These are phyloP conservation scores for Eudorina sp. DNA, from an alignment of 139 green algal genomes.

Conservation along the genomic window DNA sequence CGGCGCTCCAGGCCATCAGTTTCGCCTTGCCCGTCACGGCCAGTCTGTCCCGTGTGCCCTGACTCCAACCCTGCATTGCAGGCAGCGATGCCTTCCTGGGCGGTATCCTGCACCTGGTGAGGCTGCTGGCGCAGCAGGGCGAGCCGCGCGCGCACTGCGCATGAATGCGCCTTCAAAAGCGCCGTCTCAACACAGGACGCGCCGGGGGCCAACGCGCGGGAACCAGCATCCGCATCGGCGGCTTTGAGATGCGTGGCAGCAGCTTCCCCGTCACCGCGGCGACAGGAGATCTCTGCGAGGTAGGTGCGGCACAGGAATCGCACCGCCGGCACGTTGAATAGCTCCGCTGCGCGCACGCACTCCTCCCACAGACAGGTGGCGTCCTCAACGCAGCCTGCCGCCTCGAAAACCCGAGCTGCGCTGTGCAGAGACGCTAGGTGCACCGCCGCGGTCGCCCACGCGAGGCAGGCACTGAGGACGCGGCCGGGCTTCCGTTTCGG, in stretches of 20 bases:
- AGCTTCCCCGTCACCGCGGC: background rate
- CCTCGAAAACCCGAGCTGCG: slow-evolving; percentile 66
- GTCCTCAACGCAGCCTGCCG: slow-evolving; percentile 63
- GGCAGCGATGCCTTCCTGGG: background rate
- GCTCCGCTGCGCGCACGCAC: background rate
- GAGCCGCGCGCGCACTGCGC: background rate
- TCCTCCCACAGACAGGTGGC: slow-evolving; percentile 65
- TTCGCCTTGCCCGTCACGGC: no score
- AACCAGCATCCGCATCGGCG: background rate
- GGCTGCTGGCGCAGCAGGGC: background rate
- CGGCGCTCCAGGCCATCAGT: no score
- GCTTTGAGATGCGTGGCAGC: background rate
- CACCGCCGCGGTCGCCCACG: slow-evolving; percentile 52
- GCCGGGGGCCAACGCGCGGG: background rate
- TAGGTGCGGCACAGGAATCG: slow-evolving; percentile 16
- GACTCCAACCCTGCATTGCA: background rate
- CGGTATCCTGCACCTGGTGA: background rate
- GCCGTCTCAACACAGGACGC: background rate
- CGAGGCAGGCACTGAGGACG: background rate
- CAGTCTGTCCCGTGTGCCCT: no score
- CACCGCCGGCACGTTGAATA: background rate
- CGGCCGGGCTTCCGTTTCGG: background rate
- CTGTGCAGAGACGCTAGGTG: slow-evolving; percentile 66
- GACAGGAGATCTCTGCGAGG: background rate
- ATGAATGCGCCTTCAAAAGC: background rate